Base-by-base conservation (phyloP, 352 stramenopile genomes). In the Phytophthora pisi region DNA sequence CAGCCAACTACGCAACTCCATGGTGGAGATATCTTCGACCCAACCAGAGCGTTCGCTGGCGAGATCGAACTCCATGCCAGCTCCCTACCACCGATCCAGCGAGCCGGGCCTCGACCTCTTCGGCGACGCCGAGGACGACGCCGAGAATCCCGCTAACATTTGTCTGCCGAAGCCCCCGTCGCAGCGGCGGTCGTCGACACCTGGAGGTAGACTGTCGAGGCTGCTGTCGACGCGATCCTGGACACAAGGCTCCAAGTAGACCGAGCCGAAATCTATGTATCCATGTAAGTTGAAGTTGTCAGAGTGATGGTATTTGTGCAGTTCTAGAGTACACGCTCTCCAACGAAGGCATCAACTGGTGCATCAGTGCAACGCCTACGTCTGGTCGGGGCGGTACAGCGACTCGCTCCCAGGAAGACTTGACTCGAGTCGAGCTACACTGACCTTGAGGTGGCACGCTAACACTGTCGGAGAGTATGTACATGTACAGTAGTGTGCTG, bases 211-310 rank as follows among this genome's bases (percentile, higher is more conserved):
- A 5, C 26, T 57, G 11, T 26, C 45, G n/a, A 54, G 4, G 16
- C 24, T 62, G 10, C 15, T 62, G 30, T 13, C 43, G 13, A 47
- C 20, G 31, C 40, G 51, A 9, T 56, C 52, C 2, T 62, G 61
- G 61, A 61, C 42, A 36, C 45, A 46, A 16, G 20, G 43, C 52
- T 43, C 38, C 6, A 66, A 61, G 28, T 52, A 47, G 57, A 30
- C 11, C 9, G 16, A 61, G 8, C 31, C 36, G 8, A 10, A 57
- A 26, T 55, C 42, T 6, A 55, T 58, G 58, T 58, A 65, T 10
- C 58, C 49, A 53, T 58, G 34, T 64, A 61, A 65, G 24, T 64
- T 65, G 62, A 70, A 70, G 62, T 70, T 60, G 20, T 13, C 13
- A 23, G 56, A 65, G 34, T 70, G 62, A 60, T 70, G 54, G 62